These are phyloP conservation scores for Lichtheimia ramosa DNA, from an alignment of 371 early-diverging fungal species.

Conservation along the genomic window DNA sequence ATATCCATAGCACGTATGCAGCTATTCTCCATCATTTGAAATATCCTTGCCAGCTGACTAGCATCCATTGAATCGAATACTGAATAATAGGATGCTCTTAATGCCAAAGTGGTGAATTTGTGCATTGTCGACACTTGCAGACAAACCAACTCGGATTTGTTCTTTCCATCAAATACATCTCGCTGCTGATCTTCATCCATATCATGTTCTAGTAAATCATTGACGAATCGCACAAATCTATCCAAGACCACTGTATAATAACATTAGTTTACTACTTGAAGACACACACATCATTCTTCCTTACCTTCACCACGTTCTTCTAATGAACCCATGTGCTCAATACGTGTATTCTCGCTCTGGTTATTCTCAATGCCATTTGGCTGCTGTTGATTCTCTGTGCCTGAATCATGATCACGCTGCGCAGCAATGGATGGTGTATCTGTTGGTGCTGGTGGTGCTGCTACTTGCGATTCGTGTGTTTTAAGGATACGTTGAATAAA, in stretches of 20 bases:
- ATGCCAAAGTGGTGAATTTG: neutral
- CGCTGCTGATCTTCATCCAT: slow-evolving; percentile 3
- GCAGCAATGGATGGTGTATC: neutral
- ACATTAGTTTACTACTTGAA: too few relatives aligned
- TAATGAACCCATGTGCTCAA: slow-evolving; percentile 2
- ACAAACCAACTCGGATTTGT: neutral
- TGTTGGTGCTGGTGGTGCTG: neutral
- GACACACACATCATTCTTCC: too few relatives aligned
- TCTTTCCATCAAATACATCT: neutral
- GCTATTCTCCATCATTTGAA: neutral
- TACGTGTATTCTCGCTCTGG: neutral
- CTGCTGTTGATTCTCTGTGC: too few relatives aligned
- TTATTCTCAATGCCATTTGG: too few relatives aligned
- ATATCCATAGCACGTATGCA: neutral
- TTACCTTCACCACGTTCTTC: slow-evolving; percentile 11
- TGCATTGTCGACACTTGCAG: neutral
- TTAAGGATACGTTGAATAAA: neutral
- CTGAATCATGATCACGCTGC: neutral
- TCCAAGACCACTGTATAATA: neutral
- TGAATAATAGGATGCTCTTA: slow-evolving; percentile 1
- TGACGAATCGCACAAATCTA: slow-evolving; percentile 2
- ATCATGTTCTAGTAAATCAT: slow-evolving; percentile 3
- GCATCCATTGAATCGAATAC: neutral
- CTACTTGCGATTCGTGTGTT: neutral
- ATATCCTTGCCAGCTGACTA: neutral